Evolutionary conservation across 1,284 basidiomycete species (phyloP).

Genomic region (Trametes sp.): DNA sequence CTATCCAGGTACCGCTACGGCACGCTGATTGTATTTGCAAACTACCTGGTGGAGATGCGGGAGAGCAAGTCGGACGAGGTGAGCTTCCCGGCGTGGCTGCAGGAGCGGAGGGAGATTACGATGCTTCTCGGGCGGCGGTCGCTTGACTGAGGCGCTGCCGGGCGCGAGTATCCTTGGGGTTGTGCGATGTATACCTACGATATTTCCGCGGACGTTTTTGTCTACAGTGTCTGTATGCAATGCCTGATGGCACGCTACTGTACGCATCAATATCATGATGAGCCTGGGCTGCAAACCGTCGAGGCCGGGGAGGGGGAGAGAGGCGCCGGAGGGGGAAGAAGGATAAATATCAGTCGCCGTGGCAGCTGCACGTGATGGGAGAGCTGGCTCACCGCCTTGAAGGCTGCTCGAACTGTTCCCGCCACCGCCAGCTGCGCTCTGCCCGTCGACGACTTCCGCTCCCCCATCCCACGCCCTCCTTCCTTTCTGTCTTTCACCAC

Average conservation of each 20-base stretch:
- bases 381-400: conserved; percentile 33
- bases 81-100: conserved; percentile 86
- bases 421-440: conserved; percentile 27
- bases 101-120: conserved; percentile 84
- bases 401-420: conserved; percentile 17
- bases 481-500: conserved; percentile 24
- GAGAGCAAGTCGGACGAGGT: conserved; percentile 53
- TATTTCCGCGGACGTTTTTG: neutral
- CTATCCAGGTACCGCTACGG: conserved; percentile 80
- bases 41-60: conserved; percentile 89
- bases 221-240: neutral
- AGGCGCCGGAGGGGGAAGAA: conserved; percentile 15
- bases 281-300: neutral
- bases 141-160: conserved; percentile 60
- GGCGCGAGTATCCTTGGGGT: too few species aligned
- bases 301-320: conserved; percentile 14
- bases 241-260: conserved; percentile 2
- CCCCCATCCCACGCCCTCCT: conserved; percentile 17
- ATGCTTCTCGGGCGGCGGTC: conserved; percentile 78
- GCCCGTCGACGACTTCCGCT: conserved; percentile 16
- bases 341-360: conserved; percentile 35
- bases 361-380: conserved; percentile 36
- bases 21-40: conserved; percentile 93
- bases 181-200: neutral
- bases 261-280: conserved; percentile 29